These are phyloP conservation scores for Arxiozyma slooffiae DNA, from an alignment of 1,139 yeast genomes.

Conservation along the genomic window DNA sequence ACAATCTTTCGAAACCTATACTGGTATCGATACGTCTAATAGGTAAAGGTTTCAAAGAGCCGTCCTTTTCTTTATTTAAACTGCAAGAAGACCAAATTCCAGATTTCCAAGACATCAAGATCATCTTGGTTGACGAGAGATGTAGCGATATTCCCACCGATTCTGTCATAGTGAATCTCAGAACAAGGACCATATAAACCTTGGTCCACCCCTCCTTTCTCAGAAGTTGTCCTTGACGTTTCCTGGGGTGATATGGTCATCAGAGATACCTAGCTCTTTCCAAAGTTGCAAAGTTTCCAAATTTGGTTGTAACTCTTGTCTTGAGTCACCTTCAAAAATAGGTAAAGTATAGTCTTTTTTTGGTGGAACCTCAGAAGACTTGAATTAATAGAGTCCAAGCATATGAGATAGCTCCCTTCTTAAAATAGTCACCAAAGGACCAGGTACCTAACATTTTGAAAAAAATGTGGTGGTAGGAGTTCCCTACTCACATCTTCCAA, in stretches of 20 bases:
- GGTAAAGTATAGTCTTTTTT: constrained; percentile 84
- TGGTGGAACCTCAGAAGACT: constrained; percentile 66
- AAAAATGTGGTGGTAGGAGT: constrained; percentile 94
- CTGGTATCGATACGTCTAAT: constrained; percentile 96
- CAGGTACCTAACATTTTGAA: constrained; percentile 99
- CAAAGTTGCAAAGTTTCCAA: constrained; percentile 84
- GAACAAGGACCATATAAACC: constrained; percentile 99
- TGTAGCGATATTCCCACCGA: constrained; percentile 95
- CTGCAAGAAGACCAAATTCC: constrained; percentile 97
- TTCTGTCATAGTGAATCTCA: constrained; percentile 93
- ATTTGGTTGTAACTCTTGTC: constrained; percentile 82
- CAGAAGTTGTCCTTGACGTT: constrained; percentile 86
- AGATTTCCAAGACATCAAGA: constrained; percentile 92
- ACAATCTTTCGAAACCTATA: constrained; percentile 96
- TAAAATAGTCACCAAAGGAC: constrained; percentile 98
- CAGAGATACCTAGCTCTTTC: constrained; percentile 79
- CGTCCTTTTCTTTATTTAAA: constrained; percentile 87
- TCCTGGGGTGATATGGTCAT: constrained; percentile 90
- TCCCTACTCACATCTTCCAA: constrained; percentile 97
- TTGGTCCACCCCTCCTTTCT: constrained; percentile 99
- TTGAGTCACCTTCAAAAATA: constrained; percentile 89
- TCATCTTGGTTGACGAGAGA: constrained; percentile 87
- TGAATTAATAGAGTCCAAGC: constrained; percentile 87
- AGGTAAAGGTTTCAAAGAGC: constrained; percentile 71
- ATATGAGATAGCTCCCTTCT: constrained; percentile 78